A percentile compares a stretch with the other conserved stretches of the same genome.
These are phyloP conservation scores for Aeschynomene evenia DNA, from an alignment of 306 rosid species.

Conservation along the genomic window DNA sequence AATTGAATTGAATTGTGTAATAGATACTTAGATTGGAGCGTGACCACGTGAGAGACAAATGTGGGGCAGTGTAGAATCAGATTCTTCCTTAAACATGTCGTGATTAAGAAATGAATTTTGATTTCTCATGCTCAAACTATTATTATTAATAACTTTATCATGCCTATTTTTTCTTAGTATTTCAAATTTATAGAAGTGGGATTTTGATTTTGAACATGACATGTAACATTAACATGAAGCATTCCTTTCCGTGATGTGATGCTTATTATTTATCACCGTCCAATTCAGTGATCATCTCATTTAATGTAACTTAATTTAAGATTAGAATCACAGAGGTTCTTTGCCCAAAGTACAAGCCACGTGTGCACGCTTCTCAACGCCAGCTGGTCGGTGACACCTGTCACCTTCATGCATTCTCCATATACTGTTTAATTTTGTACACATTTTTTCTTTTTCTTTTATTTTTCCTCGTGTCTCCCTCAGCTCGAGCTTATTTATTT, in stretches of 20 bases:
- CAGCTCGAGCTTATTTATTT: too few species aligned
- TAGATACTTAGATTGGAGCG: neutral
- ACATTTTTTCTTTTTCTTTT: neutral
- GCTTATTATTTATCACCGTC: conserved; percentile 16
- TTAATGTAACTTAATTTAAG: neutral
- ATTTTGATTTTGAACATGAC: too few species aligned
- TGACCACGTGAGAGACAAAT: conserved; percentile 26
- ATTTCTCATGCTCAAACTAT: conserved; percentile 2
- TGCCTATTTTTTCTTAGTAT: too few species aligned
- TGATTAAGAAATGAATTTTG: too few species aligned
- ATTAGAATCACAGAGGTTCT: conserved; percentile 18
- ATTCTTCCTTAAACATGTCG: conserved; percentile 42
- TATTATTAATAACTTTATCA: too few species aligned
- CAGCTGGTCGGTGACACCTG: conserved; percentile 44
- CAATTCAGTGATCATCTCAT: neutral
- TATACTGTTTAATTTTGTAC: too few species aligned
- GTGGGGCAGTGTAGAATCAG: conserved; percentile 2
- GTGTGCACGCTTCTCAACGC: conserved; percentile 22
- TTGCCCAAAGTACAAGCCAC: conserved; percentile 47
- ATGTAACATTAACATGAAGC: too few species aligned
- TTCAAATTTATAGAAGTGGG: too few species aligned
- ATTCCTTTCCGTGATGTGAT: too few species aligned
- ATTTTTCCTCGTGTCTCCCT: neutral
- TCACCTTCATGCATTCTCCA: neutral
- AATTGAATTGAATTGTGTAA: neutral